Conservation (phyloP, 495 filamentous ascomycete genomes). For the Mytilinidion resinicola region DNA sequence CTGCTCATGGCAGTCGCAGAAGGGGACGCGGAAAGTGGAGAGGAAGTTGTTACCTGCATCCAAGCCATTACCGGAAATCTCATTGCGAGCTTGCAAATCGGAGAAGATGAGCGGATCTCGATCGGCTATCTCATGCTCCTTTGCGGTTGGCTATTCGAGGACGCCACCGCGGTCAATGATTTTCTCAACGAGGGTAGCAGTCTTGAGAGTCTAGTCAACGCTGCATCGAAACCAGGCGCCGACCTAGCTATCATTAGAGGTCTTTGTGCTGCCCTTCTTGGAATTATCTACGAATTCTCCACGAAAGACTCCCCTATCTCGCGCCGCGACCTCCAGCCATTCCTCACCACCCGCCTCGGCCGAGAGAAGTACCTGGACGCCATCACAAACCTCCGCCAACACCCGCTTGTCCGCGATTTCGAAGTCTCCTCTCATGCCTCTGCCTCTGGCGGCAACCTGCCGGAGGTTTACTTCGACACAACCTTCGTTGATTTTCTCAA, state of each 20-base stretch:
- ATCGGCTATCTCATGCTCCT: constrained; percentile 89
- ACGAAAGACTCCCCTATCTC: constrained; percentile 93
- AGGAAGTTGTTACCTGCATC: constrained; percentile 93
- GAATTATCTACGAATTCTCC: constrained; percentile 93
- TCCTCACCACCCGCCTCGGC: constrained; percentile 72
- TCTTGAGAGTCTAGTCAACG: constrained; percentile 75
- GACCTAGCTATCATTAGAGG: constrained; percentile 67
- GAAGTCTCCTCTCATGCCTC: constrained; percentile 71
- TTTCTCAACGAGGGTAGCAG: constrained; percentile 93
- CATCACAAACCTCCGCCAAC: constrained; percentile 67
- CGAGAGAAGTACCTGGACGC: constrained; percentile 86
- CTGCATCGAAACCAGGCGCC: constrained; percentile 54
- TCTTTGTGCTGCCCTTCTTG: constrained; percentile 74
- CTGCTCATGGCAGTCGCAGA: constrained; percentile 77
- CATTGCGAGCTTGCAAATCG: constrained; percentile 63
- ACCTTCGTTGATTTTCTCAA: constrained; percentile 92
- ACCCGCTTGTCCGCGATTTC: constrained; percentile 84
- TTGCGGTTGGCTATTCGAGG: constrained; percentile 90
- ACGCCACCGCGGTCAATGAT: constrained; percentile 85
- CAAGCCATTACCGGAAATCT: constrained; percentile 80
- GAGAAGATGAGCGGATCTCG: constrained; percentile 72
- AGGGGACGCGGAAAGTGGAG: constrained; percentile 81
- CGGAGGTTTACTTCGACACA: constrained; percentile 79
- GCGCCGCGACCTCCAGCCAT: constrained; percentile 70
- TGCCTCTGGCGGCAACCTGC: constrained; percentile 54